A percentile compares a stretch with the other conserved stretches of the same genome.
Evolutionary conservation across 2,329 filamentous ascomycete genomes (phyloP).

Genomic region (Penicillium freii): DNA sequence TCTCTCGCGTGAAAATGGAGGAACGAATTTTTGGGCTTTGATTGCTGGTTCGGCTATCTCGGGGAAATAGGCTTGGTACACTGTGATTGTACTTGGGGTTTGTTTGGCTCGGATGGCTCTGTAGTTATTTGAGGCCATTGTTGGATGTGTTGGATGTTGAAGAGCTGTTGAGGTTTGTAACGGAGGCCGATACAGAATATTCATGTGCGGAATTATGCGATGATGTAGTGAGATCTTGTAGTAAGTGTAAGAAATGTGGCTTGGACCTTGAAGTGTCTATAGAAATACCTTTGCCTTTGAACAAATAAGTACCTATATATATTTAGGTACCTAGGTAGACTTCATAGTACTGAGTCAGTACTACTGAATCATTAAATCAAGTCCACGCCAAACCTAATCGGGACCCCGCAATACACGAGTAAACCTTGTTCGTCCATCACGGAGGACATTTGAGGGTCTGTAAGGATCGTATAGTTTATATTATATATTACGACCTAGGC

Average conservation of each 20-base stretch:
- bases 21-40: constrained; percentile 50
- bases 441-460: too few relatives aligned
- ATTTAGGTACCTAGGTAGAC: too few relatives aligned
- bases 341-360: neutral
- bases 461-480: too few relatives aligned
- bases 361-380: neutral
- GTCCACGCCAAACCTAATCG: neutral
- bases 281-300: neutral
- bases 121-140: constrained; percentile 22
- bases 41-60: constrained; percentile 56
- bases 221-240: too few relatives aligned
- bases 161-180: too few relatives aligned
- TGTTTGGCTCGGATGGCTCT: constrained; percentile 56
- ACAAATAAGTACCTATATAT: neutral
- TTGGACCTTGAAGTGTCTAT: neutral
- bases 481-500: too few relatives aligned
- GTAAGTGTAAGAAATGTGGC: neutral
- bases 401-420: neutral
- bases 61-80: constrained; percentile 61
- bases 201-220: too few relatives aligned
- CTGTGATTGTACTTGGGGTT: constrained; percentile 54
- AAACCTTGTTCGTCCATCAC: too few relatives aligned
- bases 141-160: too few relatives aligned
- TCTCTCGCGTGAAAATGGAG: constrained; percentile 52
- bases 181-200: too few relatives aligned